These are phyloP conservation scores for Protea cynaroides DNA, from an alignment of 164 flowering plant species.

Conservation along the genomic window DNA sequence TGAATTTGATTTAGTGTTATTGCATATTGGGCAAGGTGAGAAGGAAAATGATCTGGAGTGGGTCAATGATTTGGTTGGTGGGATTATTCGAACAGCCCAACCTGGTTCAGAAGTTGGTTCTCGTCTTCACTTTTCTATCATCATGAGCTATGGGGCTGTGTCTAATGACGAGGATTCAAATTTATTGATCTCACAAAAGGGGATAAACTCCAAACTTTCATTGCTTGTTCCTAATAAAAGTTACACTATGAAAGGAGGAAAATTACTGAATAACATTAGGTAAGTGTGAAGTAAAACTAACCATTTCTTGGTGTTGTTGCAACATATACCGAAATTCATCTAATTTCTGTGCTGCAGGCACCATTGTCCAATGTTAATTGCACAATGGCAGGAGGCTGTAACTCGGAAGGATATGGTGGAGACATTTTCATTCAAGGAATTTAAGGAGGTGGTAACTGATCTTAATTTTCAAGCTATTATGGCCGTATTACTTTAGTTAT, in stretches of 20 bases:
- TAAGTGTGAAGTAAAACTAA: conserved; percentile 18
- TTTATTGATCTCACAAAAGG: conserved; percentile 19
- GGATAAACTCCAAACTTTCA: conserved; percentile 31
- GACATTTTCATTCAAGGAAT: conserved; percentile 60
- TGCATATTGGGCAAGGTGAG: conserved; percentile 47
- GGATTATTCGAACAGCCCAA: conserved; percentile 34
- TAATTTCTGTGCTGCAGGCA: conserved; percentile 44
- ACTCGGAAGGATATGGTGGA: conserved; percentile 76
- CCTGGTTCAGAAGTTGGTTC: conserved; percentile 60
- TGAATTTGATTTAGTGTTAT: conserved; percentile 67
- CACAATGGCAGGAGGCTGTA: conserved; percentile 87
- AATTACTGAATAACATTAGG: conserved; percentile 51
- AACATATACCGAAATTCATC: neutral
- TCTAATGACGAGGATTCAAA: conserved; percentile 24
- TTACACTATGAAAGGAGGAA: conserved; percentile 65
- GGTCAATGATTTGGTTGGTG: conserved; percentile 60
- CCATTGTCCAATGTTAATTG: conserved; percentile 66
- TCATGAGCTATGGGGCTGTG: conserved; percentile 69
- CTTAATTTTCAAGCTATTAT: no score
- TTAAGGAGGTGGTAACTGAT: conserved; percentile 48
- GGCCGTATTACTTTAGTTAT: no score
- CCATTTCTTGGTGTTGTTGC: neutral
- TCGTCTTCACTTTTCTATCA: conserved; percentile 68
- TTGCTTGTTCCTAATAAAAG: conserved; percentile 67
- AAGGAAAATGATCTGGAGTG: conserved; percentile 26